Evolutionary conservation across 495 filamentous ascomycete species (phyloP), one percentile per base, ranked within the genome.

Genomic region (Margaritispora aquatica): DNA sequence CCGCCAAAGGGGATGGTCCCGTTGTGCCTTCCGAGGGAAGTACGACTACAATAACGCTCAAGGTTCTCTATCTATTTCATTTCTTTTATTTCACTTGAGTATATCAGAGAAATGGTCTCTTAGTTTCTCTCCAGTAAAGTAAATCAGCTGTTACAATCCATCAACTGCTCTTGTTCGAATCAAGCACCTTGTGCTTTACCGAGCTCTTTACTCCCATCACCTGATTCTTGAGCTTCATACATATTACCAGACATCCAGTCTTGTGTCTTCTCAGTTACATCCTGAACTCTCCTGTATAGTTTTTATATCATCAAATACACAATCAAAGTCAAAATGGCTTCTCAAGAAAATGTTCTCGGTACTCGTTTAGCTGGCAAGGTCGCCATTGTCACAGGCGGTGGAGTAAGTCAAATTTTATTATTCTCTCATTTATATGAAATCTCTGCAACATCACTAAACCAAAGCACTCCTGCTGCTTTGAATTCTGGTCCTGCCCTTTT

Each of bases 331-430:
- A 55, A 55, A 55, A 55, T 41, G 31, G 47, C 47, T 10, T 23
- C 34, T 20, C 38, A 44, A 44, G 59, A 66, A 53, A 49, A 44
- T 10, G 54, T 59, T 19, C 54, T 63, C 19, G 61, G 61, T 26
- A 59, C 58, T 26, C 74, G 75, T 38, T 65, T 80, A 21, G 60
- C 73, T 50, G 78, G 74, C 44, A 81, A 82, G 54, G 77, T 80
- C 20, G 78, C 77, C 52, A 77, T 81, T 49, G 71, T 81, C 26
- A 81, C 74, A 17, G 73, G 73, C 0, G 83, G 75, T 21, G 81
- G 78, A 7, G n/a, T n/a, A n/a, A n/a, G n/a, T n/a, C n/a, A n/a
- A n/a, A n/a, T n/a, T n/a, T n/a, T n/a, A n/a, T n/a, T n/a, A n/a
- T n/a, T n/a, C n/a, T n/a, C n/a, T n/a, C n/a, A n/a, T n/a, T n/a